Percentiles rank a stretch among this genome's conserved stretches.
Conservation (phyloP, 2,329 filamentous ascomycete genomes). For the Kalmusia sp. region DNA sequence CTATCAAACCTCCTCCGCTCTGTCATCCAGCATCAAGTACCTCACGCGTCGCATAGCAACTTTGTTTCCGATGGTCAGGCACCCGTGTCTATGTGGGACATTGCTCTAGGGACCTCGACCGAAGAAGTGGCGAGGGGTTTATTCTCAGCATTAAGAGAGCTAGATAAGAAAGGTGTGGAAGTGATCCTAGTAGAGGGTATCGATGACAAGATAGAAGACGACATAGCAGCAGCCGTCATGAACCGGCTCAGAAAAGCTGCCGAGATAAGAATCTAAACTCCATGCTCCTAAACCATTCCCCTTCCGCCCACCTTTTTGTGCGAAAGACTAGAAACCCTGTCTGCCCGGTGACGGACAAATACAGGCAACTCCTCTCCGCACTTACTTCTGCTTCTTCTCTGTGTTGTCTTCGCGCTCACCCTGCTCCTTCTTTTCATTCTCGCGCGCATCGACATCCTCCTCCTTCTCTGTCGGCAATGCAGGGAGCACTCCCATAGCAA, state of each 20-base stretch:
- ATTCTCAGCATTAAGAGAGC: conserved; percentile 84
- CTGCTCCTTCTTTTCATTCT: not conserved
- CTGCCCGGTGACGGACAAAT: no score
- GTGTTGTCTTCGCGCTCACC: not conserved
- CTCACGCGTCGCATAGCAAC: conserved; percentile 31
- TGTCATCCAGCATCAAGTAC: conserved; percentile 42
- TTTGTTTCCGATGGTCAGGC: conserved; percentile 8
- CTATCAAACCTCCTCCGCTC: conserved; percentile 44
- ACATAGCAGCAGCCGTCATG: conserved; percentile 77
- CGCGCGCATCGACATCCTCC: not conserved
- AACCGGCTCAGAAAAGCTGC: conserved; percentile 59
- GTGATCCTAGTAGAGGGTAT: conserved; percentile 93
- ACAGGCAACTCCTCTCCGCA: no score
- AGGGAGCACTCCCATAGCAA: conserved; percentile 38
- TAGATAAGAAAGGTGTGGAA: conserved; percentile 81
- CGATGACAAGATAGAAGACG: conserved; percentile 69
- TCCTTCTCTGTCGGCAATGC: conserved; percentile 17
- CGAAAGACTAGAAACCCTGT: no score
- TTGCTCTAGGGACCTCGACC: conserved; percentile 74
- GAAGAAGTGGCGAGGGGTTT: conserved; percentile 82
- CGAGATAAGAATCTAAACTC: conserved; percentile 32
- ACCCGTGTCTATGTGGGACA: conserved; percentile 63
- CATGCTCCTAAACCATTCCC: no score
- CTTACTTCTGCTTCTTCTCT: not conserved
- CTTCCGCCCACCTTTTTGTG: no score